A percentile compares a stretch with the other conserved stretches of the same genome.
Conservation (phyloP, 345 rosid genomes). For the Cardamine chenopodiifolia region DNA sequence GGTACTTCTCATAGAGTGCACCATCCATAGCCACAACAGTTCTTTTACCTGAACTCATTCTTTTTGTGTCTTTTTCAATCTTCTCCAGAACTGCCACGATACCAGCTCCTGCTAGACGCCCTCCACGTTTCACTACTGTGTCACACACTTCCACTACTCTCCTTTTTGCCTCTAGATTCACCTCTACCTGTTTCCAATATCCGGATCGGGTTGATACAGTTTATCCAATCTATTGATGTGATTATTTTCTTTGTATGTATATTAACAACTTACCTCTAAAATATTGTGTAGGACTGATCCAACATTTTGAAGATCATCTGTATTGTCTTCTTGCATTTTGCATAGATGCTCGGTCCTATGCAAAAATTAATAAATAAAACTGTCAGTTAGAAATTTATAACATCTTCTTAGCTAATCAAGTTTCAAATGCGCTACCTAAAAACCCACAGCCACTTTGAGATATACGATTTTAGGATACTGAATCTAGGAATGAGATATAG, state of each 20-base stretch:
- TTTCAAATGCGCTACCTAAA: too few relatives aligned
- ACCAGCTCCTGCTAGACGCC: slow-evolving; percentile 86
- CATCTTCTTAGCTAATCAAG: background rate
- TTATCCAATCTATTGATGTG: background rate
- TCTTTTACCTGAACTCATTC: slow-evolving; percentile 55
- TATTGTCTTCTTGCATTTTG: slow-evolving; percentile 67
- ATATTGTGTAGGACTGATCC: slow-evolving; percentile 59
- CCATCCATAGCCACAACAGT: slow-evolving; percentile 89
- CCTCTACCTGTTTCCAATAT: slow-evolving; percentile 50
- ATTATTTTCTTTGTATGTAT: background rate
- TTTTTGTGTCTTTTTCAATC: slow-evolving; percentile 69
- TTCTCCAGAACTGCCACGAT: slow-evolving; percentile 82
- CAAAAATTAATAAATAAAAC: background rate
- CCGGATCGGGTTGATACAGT: background rate
- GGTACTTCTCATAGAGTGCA: slow-evolving; percentile 71
- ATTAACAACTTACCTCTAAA: slow-evolving; percentile 48
- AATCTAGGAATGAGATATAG: too few relatives aligned
- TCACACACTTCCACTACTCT: slow-evolving; percentile 62
- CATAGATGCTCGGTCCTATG: slow-evolving; percentile 68
- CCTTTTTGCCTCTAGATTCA: slow-evolving; percentile 53
- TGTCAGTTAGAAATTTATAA: background rate
- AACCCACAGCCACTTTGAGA: too few relatives aligned
- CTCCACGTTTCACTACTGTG: slow-evolving; percentile 68
- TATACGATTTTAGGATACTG: too few relatives aligned
- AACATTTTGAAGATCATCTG: slow-evolving; percentile 63